Conservation (phyloP, 192 early-diverging fungal genomes). For the Cladochytrium replicatum region DNA sequence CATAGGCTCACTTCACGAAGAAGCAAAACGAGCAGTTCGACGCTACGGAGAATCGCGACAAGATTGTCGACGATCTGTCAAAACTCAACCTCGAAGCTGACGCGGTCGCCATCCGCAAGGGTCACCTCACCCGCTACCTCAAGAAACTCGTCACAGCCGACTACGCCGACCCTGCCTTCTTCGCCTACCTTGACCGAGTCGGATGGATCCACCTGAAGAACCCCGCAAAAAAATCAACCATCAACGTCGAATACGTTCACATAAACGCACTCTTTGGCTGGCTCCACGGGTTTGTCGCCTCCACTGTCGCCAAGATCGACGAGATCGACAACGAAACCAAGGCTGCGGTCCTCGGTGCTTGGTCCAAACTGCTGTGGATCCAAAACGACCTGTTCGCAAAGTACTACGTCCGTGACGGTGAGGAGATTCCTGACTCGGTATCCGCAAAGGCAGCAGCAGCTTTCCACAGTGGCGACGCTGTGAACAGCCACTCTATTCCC, state of each 20-base stretch:
- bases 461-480: no score
- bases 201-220: slow-evolving; percentile 66
- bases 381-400: slow-evolving; percentile 74
- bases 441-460: no score
- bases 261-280: slow-evolving; percentile 66
- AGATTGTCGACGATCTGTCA: no score
- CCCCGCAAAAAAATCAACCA: slow-evolving; percentile 59
- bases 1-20: no score
- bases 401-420: slow-evolving; percentile 60
- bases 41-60: no score
- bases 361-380: slow-evolving; percentile 73
- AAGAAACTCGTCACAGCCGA: slow-evolving; percentile 51
- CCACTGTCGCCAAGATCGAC: slow-evolving; percentile 36
- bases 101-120: no score
- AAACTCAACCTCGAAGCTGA: no score
- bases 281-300: slow-evolving; percentile 28
- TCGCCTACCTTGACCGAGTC: slow-evolving; percentile 73
- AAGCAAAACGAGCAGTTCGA: no score
- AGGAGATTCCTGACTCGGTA: no score
- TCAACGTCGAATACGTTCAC: slow-evolving; percentile 78
- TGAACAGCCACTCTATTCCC: no score
- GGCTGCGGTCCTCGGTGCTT: slow-evolving; percentile 40
- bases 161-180: slow-evolving; percentile 28
- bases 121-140: slow-evolving; percentile 60
- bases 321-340: slow-evolving; percentile 24